Conservation (phyloP, 192 early-diverging fungal species). For the Coemansia asiatica region DNA sequence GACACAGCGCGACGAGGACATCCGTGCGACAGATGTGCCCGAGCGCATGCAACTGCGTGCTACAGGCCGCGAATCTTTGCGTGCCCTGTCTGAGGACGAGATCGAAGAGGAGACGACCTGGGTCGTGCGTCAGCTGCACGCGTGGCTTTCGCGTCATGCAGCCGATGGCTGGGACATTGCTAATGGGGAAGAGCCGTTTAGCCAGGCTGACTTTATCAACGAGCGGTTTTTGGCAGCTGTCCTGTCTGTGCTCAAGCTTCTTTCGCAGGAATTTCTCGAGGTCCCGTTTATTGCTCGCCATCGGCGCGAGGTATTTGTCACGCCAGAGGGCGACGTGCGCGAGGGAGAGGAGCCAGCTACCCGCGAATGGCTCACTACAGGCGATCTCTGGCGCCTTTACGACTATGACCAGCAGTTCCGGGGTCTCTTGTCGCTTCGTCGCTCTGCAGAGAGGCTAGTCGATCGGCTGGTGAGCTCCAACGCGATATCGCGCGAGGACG, state of each 20-base stretch:
- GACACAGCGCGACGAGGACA: constrained; percentile 89
- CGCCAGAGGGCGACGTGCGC: constrained; percentile 11
- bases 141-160: constrained; percentile 24
- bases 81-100: constrained; percentile 59
- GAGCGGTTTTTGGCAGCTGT: constrained; percentile 54
- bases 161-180: constrained; percentile 1
- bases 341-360: constrained; percentile 21
- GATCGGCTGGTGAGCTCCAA: constrained; percentile 50
- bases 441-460: constrained; percentile 54
- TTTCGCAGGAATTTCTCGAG: constrained; percentile 79
- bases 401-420: constrained; percentile 81
- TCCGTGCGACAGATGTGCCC: constrained; percentile 84
- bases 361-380: constrained; percentile 61
- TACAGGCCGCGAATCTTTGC: constrained; percentile 28
- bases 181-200: constrained; percentile 21
- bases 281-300: constrained; percentile 90
- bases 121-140: constrained; percentile 52
- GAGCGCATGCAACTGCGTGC: constrained; percentile 85
- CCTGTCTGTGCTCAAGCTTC: constrained; percentile 65
- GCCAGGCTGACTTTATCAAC: constrained; percentile 44
- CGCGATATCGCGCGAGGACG: constrained; percentile 14
- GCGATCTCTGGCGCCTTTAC: constrained; percentile 86
- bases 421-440: constrained; percentile 65
- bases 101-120: constrained; percentile 67
- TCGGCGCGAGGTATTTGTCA: constrained; percentile 83